These are phyloP conservation scores for Pythium volutum DNA, from an alignment of 352 stramenopile species.

Conservation along the genomic window DNA sequence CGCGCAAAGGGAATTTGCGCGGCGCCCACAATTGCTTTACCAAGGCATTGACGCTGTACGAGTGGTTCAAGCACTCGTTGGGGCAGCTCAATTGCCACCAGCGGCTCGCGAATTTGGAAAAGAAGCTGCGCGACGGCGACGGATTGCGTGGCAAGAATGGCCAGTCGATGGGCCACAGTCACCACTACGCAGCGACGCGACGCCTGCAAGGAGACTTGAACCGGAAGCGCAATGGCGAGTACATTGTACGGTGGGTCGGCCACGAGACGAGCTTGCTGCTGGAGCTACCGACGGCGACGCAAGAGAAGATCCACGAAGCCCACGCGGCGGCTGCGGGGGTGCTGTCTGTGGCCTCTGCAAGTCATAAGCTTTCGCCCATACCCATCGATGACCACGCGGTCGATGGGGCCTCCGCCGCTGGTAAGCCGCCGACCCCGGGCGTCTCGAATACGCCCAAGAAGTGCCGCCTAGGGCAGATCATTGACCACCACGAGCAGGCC, in stretches of 20 bases:
- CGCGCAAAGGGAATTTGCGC: slow-evolving; percentile 70
- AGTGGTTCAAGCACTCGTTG: slow-evolving; percentile 80
- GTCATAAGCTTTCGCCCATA: too few relatives aligned
- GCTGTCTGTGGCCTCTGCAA: background rate
- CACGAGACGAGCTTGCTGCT: slow-evolving; percentile 81
- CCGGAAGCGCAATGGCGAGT: slow-evolving; percentile 74
- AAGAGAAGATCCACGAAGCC: slow-evolving; percentile 47
- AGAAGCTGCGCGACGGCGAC: slow-evolving; percentile 75
- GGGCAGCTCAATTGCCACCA: slow-evolving; percentile 82
- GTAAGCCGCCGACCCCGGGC: slow-evolving; percentile 19
- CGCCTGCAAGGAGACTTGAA: slow-evolving; percentile 78
- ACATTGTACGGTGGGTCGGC: slow-evolving; percentile 79
- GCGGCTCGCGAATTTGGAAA: slow-evolving; percentile 77
- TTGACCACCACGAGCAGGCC: slow-evolving; percentile 56
- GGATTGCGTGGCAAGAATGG: slow-evolving; percentile 52
- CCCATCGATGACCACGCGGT: slow-evolving; percentile 5
- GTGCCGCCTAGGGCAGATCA: slow-evolving; percentile 42
- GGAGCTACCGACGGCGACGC: slow-evolving; percentile 44
- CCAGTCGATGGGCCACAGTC: slow-evolving; percentile 57
- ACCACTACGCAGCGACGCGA: slow-evolving; percentile 75
- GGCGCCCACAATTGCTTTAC: slow-evolving; percentile 79
- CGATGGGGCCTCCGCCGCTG: background rate
- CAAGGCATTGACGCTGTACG: slow-evolving; percentile 74
- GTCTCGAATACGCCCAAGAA: slow-evolving; percentile 60
- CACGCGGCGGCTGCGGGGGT: slow-evolving; percentile 30